Conservation (phyloP, 2,329 filamentous ascomycete genomes). For the Fusarium pininemorale region DNA sequence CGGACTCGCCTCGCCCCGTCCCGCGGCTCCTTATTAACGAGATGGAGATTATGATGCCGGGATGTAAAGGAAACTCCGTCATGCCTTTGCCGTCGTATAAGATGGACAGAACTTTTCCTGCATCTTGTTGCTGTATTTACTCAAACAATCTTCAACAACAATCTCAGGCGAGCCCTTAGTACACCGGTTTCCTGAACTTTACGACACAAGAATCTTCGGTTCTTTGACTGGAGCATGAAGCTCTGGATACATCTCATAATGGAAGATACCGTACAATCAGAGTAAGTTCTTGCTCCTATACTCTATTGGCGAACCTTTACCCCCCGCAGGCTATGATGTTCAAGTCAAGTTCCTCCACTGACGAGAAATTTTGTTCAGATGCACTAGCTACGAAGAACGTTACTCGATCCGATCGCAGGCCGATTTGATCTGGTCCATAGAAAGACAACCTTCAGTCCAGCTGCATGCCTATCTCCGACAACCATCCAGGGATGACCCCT, state of each 20-base stretch:
- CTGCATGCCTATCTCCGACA: neutral
- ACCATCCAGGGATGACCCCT: neutral
- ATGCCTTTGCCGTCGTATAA: neutral
- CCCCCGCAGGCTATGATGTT: neutral
- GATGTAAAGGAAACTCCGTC: neutral
- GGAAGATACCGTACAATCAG: neutral
- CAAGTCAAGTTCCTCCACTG: neutral
- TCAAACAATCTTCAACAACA: neutral
- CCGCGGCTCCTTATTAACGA: neutral
- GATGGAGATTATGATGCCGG: neutral
- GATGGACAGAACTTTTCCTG: neutral
- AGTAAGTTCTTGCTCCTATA: neutral
- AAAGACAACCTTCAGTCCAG: neutral
- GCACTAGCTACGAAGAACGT: neutral
- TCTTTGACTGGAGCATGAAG: neutral
- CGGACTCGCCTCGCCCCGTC: neutral
- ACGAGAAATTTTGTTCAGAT: neutral
- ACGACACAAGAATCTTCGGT: neutral
- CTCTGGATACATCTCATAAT: neutral
- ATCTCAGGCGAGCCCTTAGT: too few species aligned
- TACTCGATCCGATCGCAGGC: neutral
- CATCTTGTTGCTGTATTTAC: neutral
- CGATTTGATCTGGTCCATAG: neutral
- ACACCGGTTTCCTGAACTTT: too few species aligned
- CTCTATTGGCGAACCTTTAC: neutral